These are phyloP conservation scores for Oidium heveae DNA, from an alignment of 2,329 filamentous ascomycete species.

Conservation along the genomic window DNA sequence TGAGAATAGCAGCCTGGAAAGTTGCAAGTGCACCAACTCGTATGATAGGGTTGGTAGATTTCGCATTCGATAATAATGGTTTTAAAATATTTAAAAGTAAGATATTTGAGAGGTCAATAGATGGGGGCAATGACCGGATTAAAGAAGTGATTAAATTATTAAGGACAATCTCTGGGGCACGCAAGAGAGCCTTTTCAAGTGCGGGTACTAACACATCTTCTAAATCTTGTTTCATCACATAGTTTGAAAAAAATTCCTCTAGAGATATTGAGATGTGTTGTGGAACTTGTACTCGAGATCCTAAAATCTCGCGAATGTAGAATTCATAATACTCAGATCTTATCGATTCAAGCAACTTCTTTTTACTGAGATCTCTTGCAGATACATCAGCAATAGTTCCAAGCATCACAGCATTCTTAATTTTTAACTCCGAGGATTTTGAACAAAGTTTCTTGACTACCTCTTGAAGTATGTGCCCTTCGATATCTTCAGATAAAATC, in stretches of 20 bases:
- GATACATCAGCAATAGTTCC: constrained; percentile 76
- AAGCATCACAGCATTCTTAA: constrained; percentile 52
- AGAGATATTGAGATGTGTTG: constrained; percentile 37
- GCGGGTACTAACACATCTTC: constrained; percentile 51
- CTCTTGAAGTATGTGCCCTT: constrained; percentile 15
- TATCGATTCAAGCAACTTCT: constrained; percentile 32
- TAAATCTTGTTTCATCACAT: constrained; percentile 49
- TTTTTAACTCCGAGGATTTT: constrained; percentile 36
- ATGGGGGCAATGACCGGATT: constrained; percentile 38
- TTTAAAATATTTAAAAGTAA: constrained; percentile 54
- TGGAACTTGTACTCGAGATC: constrained; percentile 48
- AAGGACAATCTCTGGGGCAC: constrained; percentile 74
- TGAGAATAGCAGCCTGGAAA: constrained; percentile 43
- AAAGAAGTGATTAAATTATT: constrained; percentile 54
- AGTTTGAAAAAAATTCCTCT: constrained; percentile 58
- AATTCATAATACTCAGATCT: constrained; percentile 59
- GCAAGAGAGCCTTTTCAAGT: constrained; percentile 67
- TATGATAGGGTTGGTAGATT: constrained; percentile 63
- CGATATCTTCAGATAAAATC: constrained; percentile 30
- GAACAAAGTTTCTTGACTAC: constrained; percentile 41
- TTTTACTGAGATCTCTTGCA: constrained; percentile 39
- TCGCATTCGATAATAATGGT: constrained; percentile 68
- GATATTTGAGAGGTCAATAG: constrained; percentile 53
- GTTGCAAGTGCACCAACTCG: constrained; percentile 50
- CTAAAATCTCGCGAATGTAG: constrained; percentile 64